Percentiles rank a stretch among this genome's conserved stretches.
phyloP scores from a whole-genome alignment of 768 basidiomycete genomes.

The Boletellus ananas region DNA sequence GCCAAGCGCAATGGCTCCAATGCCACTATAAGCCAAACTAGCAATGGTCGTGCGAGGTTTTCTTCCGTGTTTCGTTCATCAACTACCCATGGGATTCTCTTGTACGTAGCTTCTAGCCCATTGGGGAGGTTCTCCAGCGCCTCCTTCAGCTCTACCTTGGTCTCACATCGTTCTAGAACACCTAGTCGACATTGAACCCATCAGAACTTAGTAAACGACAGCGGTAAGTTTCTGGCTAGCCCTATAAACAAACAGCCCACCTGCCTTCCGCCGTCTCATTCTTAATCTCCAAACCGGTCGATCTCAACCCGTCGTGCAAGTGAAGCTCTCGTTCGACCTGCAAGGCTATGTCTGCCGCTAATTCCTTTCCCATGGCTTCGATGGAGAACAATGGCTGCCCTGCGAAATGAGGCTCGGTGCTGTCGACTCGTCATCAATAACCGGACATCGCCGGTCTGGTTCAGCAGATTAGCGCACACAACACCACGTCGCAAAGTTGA shows the following conservation, averaged over 20 bases:
- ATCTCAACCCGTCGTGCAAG: background rate
- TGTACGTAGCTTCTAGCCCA: background rate
- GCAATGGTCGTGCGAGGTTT: background rate
- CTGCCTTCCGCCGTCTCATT: background rate
- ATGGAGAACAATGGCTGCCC: background rate
- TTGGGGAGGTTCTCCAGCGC: background rate
- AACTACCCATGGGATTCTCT: background rate
- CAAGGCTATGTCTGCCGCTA: background rate
- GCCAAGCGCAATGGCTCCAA: background rate
- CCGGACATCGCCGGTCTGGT: background rate
- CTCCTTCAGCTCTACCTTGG: background rate
- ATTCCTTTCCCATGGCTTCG: background rate
- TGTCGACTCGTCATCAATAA: background rate
- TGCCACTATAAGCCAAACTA: background rate
- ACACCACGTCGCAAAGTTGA: background rate
- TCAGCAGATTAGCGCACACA: background rate
- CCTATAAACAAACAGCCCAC: background rate
- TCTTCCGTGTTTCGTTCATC: background rate
- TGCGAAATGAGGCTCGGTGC: background rate
- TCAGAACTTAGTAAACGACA: background rate
- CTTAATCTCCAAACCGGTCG: background rate
- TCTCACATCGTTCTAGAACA: background rate
- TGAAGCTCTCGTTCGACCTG: background rate
- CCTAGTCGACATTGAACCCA: background rate
- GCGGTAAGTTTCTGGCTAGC: background rate